Base-by-base conservation (phyloP, 768 basidiomycete species). In the Xanthoconium stramineum region DNA sequence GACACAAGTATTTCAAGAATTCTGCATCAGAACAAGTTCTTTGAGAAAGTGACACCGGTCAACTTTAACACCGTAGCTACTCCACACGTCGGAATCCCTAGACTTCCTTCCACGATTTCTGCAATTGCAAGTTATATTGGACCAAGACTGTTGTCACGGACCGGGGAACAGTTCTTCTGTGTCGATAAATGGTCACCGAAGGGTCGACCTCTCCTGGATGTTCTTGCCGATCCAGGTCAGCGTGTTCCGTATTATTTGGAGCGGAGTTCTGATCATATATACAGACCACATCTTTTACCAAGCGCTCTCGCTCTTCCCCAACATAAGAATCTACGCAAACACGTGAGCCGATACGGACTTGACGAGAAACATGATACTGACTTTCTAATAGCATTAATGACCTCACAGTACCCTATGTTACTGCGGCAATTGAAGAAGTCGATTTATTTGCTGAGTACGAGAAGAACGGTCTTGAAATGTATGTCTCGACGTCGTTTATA, bases 51-150 rank as follows among this genome's bases (percentile, higher is more conserved):
- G 42, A 71, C 73, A 30, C 90, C 92, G 1, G 79, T 89, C 52
- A 92, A 91, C 69, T 95, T 94, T 69, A 83, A 83, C 52, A 91
- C 92, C 0, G 73, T 94, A 48, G 89, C 92, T 39, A 91, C 92
- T 0, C 93, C 93, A 2, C 87, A 91, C 58, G 76, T 93, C 39
- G 93, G 93, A 14, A 78, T 92, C 8, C 84, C 83, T 5, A 74
- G 76, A 63, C 86, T 86, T 58, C 77, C 80, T 29, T 83, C 84
- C 3, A 70, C 86, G 35, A 65, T 85, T 40, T 88, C 86, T 1
- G 72, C 74, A 1, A 46, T 90, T 0, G 64, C 77, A 12, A 75
- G 78, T 2, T 75, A 69, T 19, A 65, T 95, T 11, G 93, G 89
- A 0, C 83, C 89, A 0, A 82, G 75, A 52, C 72, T 93, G 14